Percentiles rank a stretch among this genome's conserved stretches.
phyloP scores from a whole-genome alignment of 305 asterid species.

The Solanum chacoense region DNA sequence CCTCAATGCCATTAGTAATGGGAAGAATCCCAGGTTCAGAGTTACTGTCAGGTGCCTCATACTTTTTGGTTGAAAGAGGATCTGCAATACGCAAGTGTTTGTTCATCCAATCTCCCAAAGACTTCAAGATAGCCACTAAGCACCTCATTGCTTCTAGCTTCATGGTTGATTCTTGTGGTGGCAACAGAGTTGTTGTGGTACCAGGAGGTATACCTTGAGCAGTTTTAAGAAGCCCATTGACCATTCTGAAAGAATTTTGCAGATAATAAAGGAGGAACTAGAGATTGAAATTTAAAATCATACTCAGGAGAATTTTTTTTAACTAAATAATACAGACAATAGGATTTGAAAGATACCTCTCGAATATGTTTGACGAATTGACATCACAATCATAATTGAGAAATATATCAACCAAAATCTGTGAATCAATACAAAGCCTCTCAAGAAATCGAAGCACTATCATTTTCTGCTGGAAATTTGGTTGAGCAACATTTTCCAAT shows the following conservation, averaged over 20 bases:
- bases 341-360: constrained; percentile 50
- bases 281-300: neutral
- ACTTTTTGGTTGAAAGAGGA: constrained; percentile 51
- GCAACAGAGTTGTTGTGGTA: constrained; percentile 61
- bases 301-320: neutral
- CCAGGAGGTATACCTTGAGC: constrained; percentile 99
- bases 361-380: constrained; percentile 97
- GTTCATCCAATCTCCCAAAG: constrained; percentile 99
- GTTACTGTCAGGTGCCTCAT: constrained; percentile 50
- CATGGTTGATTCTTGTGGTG: constrained; percentile 81
- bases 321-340: neutral
- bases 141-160: constrained; percentile 95
- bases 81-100: constrained; percentile 91
- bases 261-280: constrained; percentile 8
- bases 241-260: constrained; percentile 55
- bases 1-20: constrained; percentile 52
- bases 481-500: constrained; percentile 89
- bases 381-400: constrained; percentile 99
- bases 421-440: constrained; percentile 87
- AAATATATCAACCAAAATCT: constrained; percentile 94
- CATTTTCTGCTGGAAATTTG: constrained; percentile 98
- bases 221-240: constrained; percentile 97
- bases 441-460: constrained; percentile 92
- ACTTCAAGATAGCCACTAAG: constrained; percentile 71
- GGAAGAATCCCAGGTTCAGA: constrained; percentile 58